phyloP scores from a whole-genome alignment of 2,329 filamentous ascomycete genomes.

The Hirsutella thompsonii region DNA sequence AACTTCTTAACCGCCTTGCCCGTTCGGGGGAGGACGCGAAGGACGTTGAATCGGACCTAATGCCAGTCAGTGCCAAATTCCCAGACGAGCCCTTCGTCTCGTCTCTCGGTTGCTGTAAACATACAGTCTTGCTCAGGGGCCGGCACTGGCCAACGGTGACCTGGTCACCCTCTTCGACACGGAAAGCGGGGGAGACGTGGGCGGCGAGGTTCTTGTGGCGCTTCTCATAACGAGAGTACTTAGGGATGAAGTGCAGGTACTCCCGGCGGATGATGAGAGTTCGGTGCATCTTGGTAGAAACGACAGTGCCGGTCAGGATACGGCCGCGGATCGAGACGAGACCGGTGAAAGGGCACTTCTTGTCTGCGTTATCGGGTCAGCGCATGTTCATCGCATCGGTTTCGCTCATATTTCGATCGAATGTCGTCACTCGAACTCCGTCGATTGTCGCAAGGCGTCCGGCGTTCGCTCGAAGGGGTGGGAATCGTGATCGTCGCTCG shows the following conservation, averaged over 20 bases:
- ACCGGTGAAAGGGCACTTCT: slow-evolving; percentile 99
- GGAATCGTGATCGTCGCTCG: slow-evolving; percentile 5
- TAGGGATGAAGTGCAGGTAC: slow-evolving; percentile 99
- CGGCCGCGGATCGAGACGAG: slow-evolving; percentile 98
- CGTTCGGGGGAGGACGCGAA: slow-evolving; percentile 93
- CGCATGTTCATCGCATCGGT: slow-evolving; percentile 1
- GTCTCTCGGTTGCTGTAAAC: slow-evolving; percentile 23
- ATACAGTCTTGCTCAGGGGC: slow-evolving; percentile 98
- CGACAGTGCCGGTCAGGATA: slow-evolving; percentile 98
- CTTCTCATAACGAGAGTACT: slow-evolving; percentile 99
- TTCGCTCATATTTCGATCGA: neutral
- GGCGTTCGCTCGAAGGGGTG: neutral
- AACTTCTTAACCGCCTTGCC: slow-evolving; percentile 97
- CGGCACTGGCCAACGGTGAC: slow-evolving; percentile 99
- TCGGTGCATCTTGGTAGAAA: slow-evolving; percentile 99
- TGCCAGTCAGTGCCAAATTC: slow-evolving; percentile 11
- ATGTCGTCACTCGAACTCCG: neutral
- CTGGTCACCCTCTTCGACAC: slow-evolving; percentile 99
- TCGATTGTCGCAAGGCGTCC: neutral
- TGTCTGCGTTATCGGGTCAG: slow-evolving; percentile 53
- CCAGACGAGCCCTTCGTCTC: no score
- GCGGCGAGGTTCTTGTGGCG: slow-evolving; percentile 99
- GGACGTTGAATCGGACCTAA: slow-evolving; percentile 98
- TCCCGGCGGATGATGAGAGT: slow-evolving; percentile 98
- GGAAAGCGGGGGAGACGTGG: slow-evolving; percentile 98